A percentile compares a stretch with the other conserved stretches of the same genome.
phyloP scores from a whole-genome alignment of 164 flowering plant species.

The Piper longum region DNA sequence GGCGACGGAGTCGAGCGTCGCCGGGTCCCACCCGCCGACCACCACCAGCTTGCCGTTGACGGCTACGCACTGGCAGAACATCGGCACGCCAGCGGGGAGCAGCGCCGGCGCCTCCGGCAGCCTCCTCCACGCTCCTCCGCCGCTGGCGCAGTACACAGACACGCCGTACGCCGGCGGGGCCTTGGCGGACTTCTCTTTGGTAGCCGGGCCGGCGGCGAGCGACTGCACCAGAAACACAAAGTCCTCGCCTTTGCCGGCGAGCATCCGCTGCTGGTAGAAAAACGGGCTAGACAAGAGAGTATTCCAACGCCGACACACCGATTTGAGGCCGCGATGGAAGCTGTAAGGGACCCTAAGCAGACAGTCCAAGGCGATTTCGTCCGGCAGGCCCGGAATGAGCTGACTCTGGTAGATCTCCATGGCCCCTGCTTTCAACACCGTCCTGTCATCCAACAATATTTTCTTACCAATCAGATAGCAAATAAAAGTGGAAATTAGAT shows the following conservation, averaged over 20 bases:
- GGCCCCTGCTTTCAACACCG: too few relatives aligned
- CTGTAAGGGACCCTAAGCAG: slow-evolving; percentile 14
- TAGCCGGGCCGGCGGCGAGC: slow-evolving; percentile 2
- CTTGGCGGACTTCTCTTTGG: not conserved
- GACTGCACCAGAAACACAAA: slow-evolving; percentile 30
- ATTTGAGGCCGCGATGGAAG: slow-evolving; percentile 8
- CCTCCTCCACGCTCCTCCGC: slow-evolving; percentile 9
- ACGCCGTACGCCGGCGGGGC: slow-evolving; percentile 13
- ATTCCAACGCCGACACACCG: slow-evolving; percentile 21
- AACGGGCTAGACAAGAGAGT: slow-evolving; percentile 3
- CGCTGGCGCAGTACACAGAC: slow-evolving; percentile 9
- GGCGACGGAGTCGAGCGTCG: slow-evolving; percentile 15
- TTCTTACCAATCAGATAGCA: too few relatives aligned
- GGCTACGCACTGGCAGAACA: slow-evolving; percentile 24
- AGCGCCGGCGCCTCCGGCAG: not conserved
- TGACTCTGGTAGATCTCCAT: too few relatives aligned
- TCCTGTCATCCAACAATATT: too few relatives aligned
- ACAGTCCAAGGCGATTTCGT: slow-evolving; percentile 24
- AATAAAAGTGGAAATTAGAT: too few relatives aligned
- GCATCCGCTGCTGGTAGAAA: slow-evolving; percentile 9
- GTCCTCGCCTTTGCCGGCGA: slow-evolving; percentile 6
- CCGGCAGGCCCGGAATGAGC: slow-evolving; percentile 20
- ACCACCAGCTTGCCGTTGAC: slow-evolving; percentile 15
- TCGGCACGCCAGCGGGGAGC: slow-evolving; percentile 9
- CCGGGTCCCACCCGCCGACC: slow-evolving; percentile 29